A percentile compares a stretch with the other conserved stretches of the same genome.
phyloP scores from a whole-genome alignment of 345 rosid species.

The Litchi chinensis region DNA sequence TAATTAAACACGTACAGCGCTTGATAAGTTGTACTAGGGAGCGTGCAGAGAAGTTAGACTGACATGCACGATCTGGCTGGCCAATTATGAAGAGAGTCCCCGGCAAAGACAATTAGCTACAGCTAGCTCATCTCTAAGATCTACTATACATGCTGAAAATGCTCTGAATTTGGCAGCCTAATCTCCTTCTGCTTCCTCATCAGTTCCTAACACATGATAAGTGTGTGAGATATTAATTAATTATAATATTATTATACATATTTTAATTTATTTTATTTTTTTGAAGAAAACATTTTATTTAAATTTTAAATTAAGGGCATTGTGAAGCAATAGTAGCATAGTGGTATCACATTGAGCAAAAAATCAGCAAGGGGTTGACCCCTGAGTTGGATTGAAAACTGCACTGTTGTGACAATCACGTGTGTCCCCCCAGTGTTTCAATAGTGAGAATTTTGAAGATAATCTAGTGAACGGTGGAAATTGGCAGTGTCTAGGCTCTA shows the following conservation, averaged over 20 bases:
- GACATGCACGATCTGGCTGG: slow-evolving; percentile 11
- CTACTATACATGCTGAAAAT: slow-evolving; percentile 12
- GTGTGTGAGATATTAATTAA: neutral
- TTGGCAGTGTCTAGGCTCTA: neutral
- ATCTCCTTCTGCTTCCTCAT: slow-evolving; percentile 19
- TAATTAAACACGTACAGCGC: neutral
- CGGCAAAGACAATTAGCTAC: slow-evolving; percentile 23
- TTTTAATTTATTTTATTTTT: too few species aligned
- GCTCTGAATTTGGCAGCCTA: slow-evolving; percentile 22
- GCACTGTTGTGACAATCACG: neutral
- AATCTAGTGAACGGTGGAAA: neutral
- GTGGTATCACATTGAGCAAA: neutral
- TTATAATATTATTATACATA: too few species aligned
- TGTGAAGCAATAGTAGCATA: too few species aligned
- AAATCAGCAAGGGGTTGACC: neutral
- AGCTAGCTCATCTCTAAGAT: slow-evolving; percentile 45
- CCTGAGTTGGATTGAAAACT: neutral
- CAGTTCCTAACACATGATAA: slow-evolving; percentile 21
- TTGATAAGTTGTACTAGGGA: neutral
- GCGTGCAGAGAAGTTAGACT: slow-evolving; percentile 22
- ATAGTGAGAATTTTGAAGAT: neutral
- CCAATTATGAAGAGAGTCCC: slow-evolving; percentile 18
- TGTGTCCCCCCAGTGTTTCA: neutral
- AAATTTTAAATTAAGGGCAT: neutral
- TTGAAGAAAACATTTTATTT: too few species aligned